Percentiles rank a stretch among this genome's conserved stretches.
Conservation (phyloP, 148 eudicot genomes). For the Rhododendron vialii region DNA sequence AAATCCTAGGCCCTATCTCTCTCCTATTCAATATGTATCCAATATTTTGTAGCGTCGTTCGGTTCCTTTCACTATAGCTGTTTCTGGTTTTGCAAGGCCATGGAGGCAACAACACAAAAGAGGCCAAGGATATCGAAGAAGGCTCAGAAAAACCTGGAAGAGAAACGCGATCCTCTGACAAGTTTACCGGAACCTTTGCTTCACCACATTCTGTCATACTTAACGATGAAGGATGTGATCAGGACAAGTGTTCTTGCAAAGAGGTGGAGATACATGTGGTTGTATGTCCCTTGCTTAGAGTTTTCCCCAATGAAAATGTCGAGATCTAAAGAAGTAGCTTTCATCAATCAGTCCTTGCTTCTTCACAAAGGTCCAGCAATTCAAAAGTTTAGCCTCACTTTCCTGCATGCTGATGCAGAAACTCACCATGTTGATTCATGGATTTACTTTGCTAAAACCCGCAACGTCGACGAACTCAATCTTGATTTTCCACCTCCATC, state of each 20-base stretch:
- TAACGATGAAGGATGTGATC: constrained; percentile 2
- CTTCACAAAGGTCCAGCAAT: neutral
- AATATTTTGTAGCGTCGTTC: neutral
- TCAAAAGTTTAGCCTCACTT: neutral
- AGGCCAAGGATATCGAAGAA: neutral
- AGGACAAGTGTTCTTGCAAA: neutral
- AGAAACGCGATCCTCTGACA: neutral
- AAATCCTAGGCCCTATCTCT: no score
- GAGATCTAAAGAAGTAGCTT: neutral
- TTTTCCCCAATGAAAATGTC: neutral
- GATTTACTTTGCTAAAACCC: neutral
- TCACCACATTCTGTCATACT: constrained; percentile 5
- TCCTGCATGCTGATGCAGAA: neutral
- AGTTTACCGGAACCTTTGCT: neutral
- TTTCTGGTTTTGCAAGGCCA: neutral
- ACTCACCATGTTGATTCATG: neutral
- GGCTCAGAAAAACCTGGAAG: neutral
- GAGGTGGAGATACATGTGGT: constrained; percentile 5
- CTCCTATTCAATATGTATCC: neutral
- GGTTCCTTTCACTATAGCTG: neutral
- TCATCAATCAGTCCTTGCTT: neutral
- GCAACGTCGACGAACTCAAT: neutral
- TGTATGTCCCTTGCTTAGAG: neutral
- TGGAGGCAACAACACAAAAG: neutral
- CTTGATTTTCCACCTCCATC: neutral